phyloP scores from a whole-genome alignment of 2,329 filamentous ascomycete species.

The Ampelomyces quisqualis region DNA sequence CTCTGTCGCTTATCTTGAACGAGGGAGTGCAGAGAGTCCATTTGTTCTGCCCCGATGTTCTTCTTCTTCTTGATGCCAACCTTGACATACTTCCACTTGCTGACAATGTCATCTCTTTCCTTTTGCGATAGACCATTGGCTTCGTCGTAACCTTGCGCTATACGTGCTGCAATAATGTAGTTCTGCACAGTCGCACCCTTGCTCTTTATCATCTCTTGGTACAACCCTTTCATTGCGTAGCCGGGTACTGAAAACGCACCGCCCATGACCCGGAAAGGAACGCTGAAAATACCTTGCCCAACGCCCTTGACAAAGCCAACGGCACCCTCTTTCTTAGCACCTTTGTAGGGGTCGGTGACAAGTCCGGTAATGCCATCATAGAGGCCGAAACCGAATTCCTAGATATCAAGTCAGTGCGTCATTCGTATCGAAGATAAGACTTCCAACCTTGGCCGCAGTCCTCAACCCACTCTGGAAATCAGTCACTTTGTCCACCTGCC shows the following conservation, averaged over 20 bases:
- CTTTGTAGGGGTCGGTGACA: slow-evolving; percentile 73
- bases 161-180: slow-evolving; percentile 76
- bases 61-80: slow-evolving; percentile 60
- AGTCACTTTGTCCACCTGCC: slow-evolving; percentile 76
- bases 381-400: slow-evolving; percentile 73
- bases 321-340: slow-evolving; percentile 64
- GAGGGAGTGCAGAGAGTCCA: slow-evolving; percentile 53
- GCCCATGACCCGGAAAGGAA: slow-evolving; percentile 79
- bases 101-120: slow-evolving; percentile 65
- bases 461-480: slow-evolving; percentile 73
- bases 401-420: slow-evolving; percentile 8
- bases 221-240: slow-evolving; percentile 79
- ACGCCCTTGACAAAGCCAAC: slow-evolving; percentile 76
- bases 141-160: slow-evolving; percentile 72
- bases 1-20: slow-evolving; percentile 40
- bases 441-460: slow-evolving; percentile 70
- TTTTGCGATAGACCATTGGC: slow-evolving; percentile 54
- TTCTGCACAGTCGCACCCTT: slow-evolving; percentile 72
- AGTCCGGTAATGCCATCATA: slow-evolving; percentile 81
- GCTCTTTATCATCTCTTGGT: slow-evolving; percentile 71
- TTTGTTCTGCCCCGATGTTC: slow-evolving; percentile 50
- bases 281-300: slow-evolving; percentile 78
- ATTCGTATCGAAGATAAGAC: neutral
- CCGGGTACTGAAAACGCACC: slow-evolving; percentile 66
- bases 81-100: slow-evolving; percentile 63